Percentiles rank a stretch among this genome's conserved stretches.
Evolutionary conservation across 2,329 filamentous ascomycete genomes (phyloP).

Genomic region (Diaporthe nobilis): DNA sequence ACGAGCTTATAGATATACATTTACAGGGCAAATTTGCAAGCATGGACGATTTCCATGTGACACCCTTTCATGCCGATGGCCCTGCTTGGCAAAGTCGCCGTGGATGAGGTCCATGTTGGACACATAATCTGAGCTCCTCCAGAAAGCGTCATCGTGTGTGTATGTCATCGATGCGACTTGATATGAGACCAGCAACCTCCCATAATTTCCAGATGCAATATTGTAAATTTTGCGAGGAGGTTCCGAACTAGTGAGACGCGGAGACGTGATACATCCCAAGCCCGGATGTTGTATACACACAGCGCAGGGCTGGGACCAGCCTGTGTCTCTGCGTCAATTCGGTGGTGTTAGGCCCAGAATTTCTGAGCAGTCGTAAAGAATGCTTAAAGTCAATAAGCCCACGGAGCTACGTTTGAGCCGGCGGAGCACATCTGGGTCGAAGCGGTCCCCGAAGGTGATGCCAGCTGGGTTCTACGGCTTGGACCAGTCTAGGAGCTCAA

Average conservation of each 20-base stretch:
- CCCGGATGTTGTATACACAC: not conserved
- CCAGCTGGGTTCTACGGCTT: not conserved
- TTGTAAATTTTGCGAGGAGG: not conserved
- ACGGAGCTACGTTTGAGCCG: not conserved
- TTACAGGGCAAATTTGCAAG: not conserved
- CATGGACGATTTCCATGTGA: not conserved
- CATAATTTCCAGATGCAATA: not conserved
- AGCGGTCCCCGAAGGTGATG: too few species aligned
- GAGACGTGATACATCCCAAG: not conserved
- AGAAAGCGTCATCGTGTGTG: not conserved
- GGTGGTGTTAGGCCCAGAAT: not conserved
- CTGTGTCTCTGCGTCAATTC: not conserved
- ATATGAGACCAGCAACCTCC: not conserved
- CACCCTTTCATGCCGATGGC: not conserved
- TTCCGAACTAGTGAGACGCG: too few species aligned
- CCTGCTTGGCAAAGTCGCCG: not conserved
- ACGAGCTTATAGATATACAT: not conserved
- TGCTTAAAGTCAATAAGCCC: not conserved
- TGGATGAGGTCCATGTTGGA: not conserved
- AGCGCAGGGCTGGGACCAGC: not conserved
- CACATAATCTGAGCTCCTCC: too few species aligned
- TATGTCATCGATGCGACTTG: not conserved
- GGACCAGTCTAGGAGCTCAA: not conserved
- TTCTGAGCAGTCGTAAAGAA: too few species aligned
- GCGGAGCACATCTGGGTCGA: not conserved